phyloP scores from a whole-genome alignment of 768 basidiomycete species.

The Lyophyllum shimeji region DNA sequence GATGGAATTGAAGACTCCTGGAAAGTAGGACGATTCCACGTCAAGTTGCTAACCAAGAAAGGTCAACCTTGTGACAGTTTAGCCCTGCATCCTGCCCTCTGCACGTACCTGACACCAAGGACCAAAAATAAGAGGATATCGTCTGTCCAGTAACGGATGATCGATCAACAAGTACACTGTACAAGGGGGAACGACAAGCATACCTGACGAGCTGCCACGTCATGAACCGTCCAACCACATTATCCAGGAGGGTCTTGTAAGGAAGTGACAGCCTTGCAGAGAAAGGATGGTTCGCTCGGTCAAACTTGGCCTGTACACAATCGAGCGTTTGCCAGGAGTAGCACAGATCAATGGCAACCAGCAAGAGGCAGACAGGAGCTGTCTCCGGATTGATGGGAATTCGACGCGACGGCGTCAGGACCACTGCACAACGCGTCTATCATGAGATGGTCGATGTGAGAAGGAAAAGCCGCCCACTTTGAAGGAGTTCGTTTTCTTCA shows the following conservation, averaged over 20 bases:
- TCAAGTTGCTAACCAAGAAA: constrained; percentile 51
- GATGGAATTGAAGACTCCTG: constrained; percentile 50
- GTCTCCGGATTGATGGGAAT: constrained; percentile 11
- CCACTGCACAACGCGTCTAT: constrained; percentile 9
- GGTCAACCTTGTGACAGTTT: background rate
- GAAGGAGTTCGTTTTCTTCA: constrained; percentile 38
- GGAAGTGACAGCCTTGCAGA: constrained; percentile 55
- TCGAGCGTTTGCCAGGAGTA: constrained; percentile 33
- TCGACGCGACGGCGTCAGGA: constrained; percentile 19
- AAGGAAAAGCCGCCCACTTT: constrained; percentile 32
- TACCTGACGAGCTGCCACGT: constrained; percentile 61
- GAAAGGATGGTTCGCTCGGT: constrained; percentile 46
- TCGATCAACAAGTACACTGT: background rate
- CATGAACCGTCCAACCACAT: constrained; percentile 53
- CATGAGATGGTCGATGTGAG: constrained; percentile 4
- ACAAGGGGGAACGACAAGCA: constrained; percentile 15
- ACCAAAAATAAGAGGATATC: constrained; percentile 79
- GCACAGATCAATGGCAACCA: constrained; percentile 35
- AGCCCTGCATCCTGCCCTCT: constrained; percentile 3
- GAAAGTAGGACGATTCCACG: constrained; percentile 47
- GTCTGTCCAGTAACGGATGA: constrained; percentile 36
- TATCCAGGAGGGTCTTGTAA: constrained; percentile 49
- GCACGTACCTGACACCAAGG: constrained; percentile 54
- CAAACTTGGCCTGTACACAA: constrained; percentile 8
- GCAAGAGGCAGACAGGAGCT: constrained; percentile 35